Conservation (phyloP, 2,329 filamentous ascomycete species). For the Ceratocystis alfenasii region DNA sequence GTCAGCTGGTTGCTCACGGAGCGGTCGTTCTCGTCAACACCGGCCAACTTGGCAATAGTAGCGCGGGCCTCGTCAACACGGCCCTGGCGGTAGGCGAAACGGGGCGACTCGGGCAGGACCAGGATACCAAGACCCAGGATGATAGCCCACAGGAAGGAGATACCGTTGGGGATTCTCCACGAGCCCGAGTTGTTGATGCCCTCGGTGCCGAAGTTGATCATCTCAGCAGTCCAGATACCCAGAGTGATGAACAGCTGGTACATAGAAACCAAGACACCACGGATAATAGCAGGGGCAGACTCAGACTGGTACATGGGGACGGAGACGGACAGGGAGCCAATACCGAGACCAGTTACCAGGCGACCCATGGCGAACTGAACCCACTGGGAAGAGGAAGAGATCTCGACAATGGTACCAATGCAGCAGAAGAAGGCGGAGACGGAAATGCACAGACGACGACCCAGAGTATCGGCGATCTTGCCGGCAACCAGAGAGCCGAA, state of each 20-base stretch:
- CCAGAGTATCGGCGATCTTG: conserved; percentile 49
- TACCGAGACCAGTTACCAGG: conserved; percentile 53
- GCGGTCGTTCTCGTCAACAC: conserved; percentile 31
- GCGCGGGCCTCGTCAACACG: conserved; percentile 37
- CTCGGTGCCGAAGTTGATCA: conserved; percentile 51
- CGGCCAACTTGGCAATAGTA: conserved; percentile 38
- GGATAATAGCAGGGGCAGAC: conserved; percentile 50
- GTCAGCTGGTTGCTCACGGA: conserved; percentile 38
- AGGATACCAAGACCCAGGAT: conserved; percentile 40
- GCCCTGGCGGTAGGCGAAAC: conserved; percentile 39
- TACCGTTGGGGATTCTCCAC: conserved; percentile 51
- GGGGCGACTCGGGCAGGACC: conserved; percentile 43
- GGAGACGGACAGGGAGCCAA: conserved; percentile 51
- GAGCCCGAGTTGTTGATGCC: conserved; percentile 35
- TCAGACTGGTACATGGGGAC: conserved; percentile 60
- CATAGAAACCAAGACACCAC: conserved; percentile 49
- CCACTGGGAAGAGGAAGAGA: conserved; percentile 45
- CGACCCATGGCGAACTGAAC: conserved; percentile 54
- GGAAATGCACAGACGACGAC: conserved; percentile 51
- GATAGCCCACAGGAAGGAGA: conserved; percentile 45
- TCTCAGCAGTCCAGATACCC: conserved; percentile 49
- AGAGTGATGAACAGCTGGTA: conserved; percentile 61
- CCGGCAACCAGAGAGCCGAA: conserved; percentile 47
- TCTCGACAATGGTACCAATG: conserved; percentile 52
- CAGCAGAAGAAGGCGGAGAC: conserved; percentile 50